Evolutionary conservation across 208 protist genomes (phyloP), one percentile per base, ranked within the genome.

Genomic region (Ichthyophonus hoferi): DNA sequence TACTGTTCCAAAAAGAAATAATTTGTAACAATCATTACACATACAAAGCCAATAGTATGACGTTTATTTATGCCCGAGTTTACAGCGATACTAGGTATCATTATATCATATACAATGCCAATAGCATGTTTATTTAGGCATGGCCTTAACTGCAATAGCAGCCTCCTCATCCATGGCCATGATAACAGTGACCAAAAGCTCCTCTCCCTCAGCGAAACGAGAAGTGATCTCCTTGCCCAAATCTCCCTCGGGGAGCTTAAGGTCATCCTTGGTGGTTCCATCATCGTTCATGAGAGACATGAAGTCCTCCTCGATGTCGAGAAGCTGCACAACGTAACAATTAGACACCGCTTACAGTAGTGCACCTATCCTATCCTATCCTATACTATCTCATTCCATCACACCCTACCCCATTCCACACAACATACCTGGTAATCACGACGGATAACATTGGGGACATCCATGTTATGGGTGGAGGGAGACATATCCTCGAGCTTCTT

Each of bases 401-500:
- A n/a, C n/a, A n/a, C n/a, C n/a, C n/a, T n/a, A n/a, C n/a, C n/a
- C n/a, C n/a, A n/a, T n/a, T n/a, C n/a, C n/a, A n/a, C 7, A 50
- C 33, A 38, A 88, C 83, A 42, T 79, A 89, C 58, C 67, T 89
- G 42, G 94, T 97, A 98, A 38, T 98, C 98, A n/a, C 88, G 90
- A 84, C 97, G 96, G 84, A 94, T 95, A 84, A 99, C 96, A 86
- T 97, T 95, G 79, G 98, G 98, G 38, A 97, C 97, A 81, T 98
- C 94, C 79, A 99, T 96, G 92, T 98, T 99, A 94, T 98, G 97
- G 35, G 97, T 98, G 79, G 97, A 98, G 50, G 97, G 97, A 43
- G 94, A 97, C 90, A 98, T 95, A 86, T 98, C 97, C 94, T 99
- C 98, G 88, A 98, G 96, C 93, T 98, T 98, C 93, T 98, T 98